phyloP scores from a whole-genome alignment of 1,284 basidiomycete species.

The Sanghuangporus weigelae region DNA sequence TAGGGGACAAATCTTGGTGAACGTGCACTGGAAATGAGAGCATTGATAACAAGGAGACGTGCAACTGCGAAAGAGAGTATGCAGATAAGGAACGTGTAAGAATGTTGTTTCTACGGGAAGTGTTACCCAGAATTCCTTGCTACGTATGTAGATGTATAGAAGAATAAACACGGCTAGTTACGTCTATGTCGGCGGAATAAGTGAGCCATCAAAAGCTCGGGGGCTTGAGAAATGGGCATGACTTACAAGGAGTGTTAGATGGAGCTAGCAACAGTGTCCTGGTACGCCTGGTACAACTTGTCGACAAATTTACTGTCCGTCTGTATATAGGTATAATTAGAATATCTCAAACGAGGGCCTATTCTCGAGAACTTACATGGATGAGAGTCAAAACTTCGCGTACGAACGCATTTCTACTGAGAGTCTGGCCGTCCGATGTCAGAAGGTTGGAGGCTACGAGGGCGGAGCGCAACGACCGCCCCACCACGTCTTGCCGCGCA shows the following conservation, averaged over 20 bases:
- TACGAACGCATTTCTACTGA: slow-evolving; percentile 61
- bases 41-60: no score
- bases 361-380: slow-evolving; percentile 45
- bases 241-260: neutral
- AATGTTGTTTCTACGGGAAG: no score
- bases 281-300: slow-evolving; percentile 8
- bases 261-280: neutral
- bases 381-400: slow-evolving; percentile 62
- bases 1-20: no score
- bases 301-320: slow-evolving; percentile 11
- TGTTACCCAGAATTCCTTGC: no score
- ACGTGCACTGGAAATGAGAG: no score
- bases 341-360: neutral
- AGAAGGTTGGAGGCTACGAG: neutral
- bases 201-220: neutral
- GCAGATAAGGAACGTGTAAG: no score
- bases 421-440: slow-evolving; percentile 1
- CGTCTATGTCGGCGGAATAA: no score
- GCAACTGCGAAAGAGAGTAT: no score
- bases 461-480: neutral
- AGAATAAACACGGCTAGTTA: no score
- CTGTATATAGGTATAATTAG: neutral
- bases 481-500: neutral
- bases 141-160: no score
- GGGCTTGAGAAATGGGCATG: neutral